Conservation (phyloP, 164 flowering plant genomes). For the Warburgia ugandensis region DNA sequence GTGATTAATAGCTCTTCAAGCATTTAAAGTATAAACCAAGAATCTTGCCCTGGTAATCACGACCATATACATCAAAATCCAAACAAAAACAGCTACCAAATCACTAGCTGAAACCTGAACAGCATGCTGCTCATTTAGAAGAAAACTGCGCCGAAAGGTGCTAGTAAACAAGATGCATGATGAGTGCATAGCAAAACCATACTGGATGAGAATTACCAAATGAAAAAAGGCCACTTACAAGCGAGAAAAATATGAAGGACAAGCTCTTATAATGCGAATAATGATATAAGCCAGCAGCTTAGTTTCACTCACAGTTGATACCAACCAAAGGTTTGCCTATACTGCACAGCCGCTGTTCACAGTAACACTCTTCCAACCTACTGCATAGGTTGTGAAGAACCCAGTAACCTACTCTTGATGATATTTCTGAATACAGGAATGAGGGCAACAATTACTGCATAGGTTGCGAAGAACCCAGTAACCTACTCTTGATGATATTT, state of each 20-base stretch:
- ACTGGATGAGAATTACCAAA: too few species aligned
- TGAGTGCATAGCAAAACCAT: too few species aligned
- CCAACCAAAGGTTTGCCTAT: neutral
- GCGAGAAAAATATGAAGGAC: neutral
- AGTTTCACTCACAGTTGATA: conserved; percentile 14
- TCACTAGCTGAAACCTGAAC: too few species aligned
- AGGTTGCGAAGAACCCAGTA: conserved; percentile 32
- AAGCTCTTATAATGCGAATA: neutral
- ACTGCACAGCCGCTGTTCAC: conserved; percentile 20
- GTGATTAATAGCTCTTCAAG: too few species aligned
- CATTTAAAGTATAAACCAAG: too few species aligned
- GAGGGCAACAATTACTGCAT: conserved; percentile 46
- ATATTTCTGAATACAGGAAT: conserved; percentile 65
- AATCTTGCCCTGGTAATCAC: too few species aligned
- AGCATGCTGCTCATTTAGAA: too few species aligned
- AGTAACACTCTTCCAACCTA: conserved; percentile 26
- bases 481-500: conserved; percentile 27
- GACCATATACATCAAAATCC: too few species aligned
- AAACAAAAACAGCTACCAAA: too few species aligned
- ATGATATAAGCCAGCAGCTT: too few species aligned
- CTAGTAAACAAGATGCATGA: too few species aligned
- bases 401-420: conserved; percentile 9
- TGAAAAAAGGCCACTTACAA: conserved; percentile 2
- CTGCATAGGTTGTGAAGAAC: conserved; percentile 36
- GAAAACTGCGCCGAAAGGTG: too few species aligned